Evolutionary conservation across 495 filamentous ascomycete species (phyloP).

Genomic region (Neurospora sp.): DNA sequence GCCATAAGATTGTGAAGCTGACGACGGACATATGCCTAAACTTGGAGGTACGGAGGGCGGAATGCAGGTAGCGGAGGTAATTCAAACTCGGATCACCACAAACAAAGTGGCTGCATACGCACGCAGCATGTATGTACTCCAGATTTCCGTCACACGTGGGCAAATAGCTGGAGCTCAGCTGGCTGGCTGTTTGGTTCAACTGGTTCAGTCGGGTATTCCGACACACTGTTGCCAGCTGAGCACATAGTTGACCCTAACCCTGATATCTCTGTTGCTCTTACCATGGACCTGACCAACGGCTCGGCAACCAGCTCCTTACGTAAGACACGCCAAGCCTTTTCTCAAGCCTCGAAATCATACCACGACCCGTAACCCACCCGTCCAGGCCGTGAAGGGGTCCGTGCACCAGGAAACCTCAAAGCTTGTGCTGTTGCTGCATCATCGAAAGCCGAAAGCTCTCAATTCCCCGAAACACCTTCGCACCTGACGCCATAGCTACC

Average conservation of each 20-base stretch:
- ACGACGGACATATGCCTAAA: background rate
- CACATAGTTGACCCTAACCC: background rate
- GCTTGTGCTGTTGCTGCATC: slow-evolving; percentile 4
- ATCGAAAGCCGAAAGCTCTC: slow-evolving; percentile 1
- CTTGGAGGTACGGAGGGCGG: background rate
- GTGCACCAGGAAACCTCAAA: background rate
- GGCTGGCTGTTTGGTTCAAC: background rate
- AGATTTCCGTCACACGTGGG: background rate
- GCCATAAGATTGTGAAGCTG: background rate
- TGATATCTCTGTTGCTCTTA: background rate
- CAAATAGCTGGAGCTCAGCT: background rate
- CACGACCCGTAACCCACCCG: background rate
- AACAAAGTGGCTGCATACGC: background rate
- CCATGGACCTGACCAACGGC: background rate
- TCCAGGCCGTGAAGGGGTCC: background rate
- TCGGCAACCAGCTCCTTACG: slow-evolving; percentile 1
- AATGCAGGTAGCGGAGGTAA: background rate
- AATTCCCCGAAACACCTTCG: background rate
- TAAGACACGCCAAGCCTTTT: slow-evolving; percentile 8
- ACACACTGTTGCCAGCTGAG: background rate
- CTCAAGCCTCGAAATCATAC: slow-evolving; percentile 15
- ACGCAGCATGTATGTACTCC: background rate
- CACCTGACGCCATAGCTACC: background rate
- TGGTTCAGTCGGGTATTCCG: background rate
- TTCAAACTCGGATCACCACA: background rate